Evolutionary conservation across 441 rosid genomes (phyloP).

Genomic region (Arabidopsis lyrata): DNA sequence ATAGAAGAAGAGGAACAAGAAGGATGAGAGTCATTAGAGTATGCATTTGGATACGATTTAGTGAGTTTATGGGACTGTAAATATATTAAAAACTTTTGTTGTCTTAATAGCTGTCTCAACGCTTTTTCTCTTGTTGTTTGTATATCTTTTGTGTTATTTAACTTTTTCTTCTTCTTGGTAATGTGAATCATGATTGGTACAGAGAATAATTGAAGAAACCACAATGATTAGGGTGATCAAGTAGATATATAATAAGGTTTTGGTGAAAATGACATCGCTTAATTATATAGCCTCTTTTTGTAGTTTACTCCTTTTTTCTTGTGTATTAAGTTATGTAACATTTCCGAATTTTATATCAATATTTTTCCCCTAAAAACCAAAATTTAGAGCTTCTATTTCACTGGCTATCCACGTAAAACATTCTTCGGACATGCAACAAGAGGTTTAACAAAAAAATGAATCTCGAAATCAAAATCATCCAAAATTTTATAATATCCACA

Average conservation of each 20-base stretch:
- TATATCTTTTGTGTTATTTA: background rate
- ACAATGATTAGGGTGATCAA: constrained; percentile 1
- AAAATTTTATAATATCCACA: background rate
- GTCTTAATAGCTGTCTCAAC: constrained; percentile 2
- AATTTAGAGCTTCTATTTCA: no score
- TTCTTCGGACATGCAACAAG: background rate
- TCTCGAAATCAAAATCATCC: no score
- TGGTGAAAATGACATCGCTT: background rate
- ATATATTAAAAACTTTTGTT: background rate
- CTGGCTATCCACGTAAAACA: no score
- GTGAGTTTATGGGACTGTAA: background rate
- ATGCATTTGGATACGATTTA: constrained; percentile 14
- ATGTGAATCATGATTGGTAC: background rate
- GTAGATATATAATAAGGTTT: background rate
- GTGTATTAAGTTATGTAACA: no score
- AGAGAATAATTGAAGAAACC: background rate
- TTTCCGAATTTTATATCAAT: no score
- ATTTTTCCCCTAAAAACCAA: no score
- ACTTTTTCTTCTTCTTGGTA: no score
- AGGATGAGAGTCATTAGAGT: constrained; percentile 9
- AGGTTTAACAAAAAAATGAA: no score
- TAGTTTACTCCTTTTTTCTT: no score
- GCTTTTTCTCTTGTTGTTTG: background rate
- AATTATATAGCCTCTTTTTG: no score
- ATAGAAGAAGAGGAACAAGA: constrained; percentile 1